These are phyloP conservation scores for Solanum neorickii DNA, from an alignment of 257 asterid species.

Conservation along the genomic window DNA sequence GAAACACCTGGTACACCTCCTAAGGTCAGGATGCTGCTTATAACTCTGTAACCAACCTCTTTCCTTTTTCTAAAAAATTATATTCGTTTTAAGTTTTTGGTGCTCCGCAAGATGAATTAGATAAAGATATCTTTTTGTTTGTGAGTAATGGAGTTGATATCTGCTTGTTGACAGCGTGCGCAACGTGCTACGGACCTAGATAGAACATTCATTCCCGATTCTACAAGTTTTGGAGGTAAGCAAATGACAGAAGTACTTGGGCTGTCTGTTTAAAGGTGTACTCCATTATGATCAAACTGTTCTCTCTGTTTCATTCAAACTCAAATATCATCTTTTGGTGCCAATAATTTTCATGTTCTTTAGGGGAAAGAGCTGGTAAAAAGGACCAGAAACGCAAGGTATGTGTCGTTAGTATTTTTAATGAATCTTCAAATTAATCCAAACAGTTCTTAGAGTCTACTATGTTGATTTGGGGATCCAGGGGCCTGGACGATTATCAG, in stretches of 20 bases:
- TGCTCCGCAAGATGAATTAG: not conserved
- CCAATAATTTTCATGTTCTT: slow-evolving; percentile 7
- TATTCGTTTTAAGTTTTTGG: not conserved
- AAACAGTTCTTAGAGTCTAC: not conserved
- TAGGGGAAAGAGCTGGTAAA: slow-evolving; percentile 72
- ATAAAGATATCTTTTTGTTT: not conserved
- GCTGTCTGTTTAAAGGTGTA: not conserved
- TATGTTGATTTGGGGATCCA: slow-evolving; percentile 12
- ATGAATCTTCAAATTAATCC: not conserved
- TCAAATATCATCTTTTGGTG: not conserved
- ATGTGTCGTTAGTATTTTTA: not conserved
- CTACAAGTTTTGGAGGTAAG: slow-evolving; percentile 58
- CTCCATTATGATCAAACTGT: not conserved
- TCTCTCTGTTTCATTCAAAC: not conserved
- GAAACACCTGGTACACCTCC: slow-evolving; percentile 97
- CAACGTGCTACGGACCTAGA: slow-evolving; percentile 65
- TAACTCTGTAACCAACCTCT: not conserved
- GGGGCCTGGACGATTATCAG: slow-evolving; percentile 70
- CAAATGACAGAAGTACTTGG: not conserved
- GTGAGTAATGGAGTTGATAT: not conserved
- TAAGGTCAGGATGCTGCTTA: slow-evolving; percentile 32
- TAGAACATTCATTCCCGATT: slow-evolving; percentile 66
- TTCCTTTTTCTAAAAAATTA: not conserved
- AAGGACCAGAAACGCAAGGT: slow-evolving; percentile 92
- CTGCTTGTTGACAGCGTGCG: slow-evolving; percentile 40